A percentile compares a stretch with the other conserved stretches of the same genome.
These are phyloP conservation scores for Pichia sp. DNA, from an alignment of 1,139 yeast species.

Conservation along the genomic window DNA sequence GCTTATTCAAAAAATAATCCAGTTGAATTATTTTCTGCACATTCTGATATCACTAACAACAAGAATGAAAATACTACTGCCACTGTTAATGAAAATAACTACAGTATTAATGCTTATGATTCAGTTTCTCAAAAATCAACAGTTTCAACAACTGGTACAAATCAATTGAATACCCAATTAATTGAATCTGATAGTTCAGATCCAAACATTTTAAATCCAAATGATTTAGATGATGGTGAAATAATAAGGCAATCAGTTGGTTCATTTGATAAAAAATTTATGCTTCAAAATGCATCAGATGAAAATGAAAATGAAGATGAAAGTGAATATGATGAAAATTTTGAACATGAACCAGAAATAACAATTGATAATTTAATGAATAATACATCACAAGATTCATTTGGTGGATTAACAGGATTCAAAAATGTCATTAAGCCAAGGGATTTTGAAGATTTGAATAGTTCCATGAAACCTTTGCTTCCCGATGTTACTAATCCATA, in stretches of 20 bases:
- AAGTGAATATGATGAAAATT: background rate
- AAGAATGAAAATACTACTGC: no score
- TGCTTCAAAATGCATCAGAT: slow-evolving; percentile 1
- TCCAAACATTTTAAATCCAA: background rate
- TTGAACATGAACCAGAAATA: background rate
- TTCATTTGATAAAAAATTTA: slow-evolving; percentile 16
- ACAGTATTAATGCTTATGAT: background rate
- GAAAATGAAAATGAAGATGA: background rate
- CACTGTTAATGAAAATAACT: background rate
- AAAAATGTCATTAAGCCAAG: slow-evolving; percentile 1
- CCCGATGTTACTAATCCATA: slow-evolving; percentile 7
- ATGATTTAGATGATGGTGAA: background rate
- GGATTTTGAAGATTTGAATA: background rate
- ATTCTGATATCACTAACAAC: background rate
- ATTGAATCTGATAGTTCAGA: background rate
- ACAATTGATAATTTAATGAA: background rate
- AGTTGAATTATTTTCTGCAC: background rate
- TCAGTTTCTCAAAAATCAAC: background rate
- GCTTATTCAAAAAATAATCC: background rate
- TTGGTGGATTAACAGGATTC: slow-evolving; percentile 9
- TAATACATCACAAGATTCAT: slow-evolving; percentile 10
- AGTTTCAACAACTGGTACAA: background rate
- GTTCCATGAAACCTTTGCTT: background rate
- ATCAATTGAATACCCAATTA: background rate
- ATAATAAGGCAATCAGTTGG: slow-evolving; percentile 2